Conservation (phyloP, 73 alveolate genomes). For the Tetrahymena borealis region DNA sequence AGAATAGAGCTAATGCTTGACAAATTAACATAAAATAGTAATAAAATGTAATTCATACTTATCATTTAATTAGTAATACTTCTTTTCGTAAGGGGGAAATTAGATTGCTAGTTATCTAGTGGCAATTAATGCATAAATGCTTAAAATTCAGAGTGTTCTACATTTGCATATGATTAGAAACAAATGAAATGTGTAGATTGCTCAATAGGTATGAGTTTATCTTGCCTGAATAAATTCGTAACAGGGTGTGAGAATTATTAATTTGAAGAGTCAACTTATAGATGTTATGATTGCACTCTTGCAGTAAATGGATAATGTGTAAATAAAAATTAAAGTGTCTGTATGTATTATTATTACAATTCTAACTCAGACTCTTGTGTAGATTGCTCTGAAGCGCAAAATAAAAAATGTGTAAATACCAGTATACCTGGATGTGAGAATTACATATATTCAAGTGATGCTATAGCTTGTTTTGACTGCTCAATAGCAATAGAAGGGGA, state of each 20-base stretch:
- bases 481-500: neutral
- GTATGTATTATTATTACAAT: neutral
- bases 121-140: neutral
- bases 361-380: neutral
- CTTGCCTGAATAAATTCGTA: neutral
- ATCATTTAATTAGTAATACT: neutral
- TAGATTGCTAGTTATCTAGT: neutral
- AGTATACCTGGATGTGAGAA: neutral
- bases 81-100: neutral
- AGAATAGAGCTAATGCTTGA: too few species aligned
- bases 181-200: neutral
- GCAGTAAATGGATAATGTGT: neutral
- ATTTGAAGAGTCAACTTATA: neutral
- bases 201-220: neutral
- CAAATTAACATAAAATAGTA: too few species aligned
- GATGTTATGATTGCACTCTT: neutral
- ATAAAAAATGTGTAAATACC: neutral
- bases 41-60: neutral
- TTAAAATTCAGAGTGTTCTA: neutral
- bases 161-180: neutral
- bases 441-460: neutral
- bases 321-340: neutral
- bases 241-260: neutral
- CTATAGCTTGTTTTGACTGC: neutral
- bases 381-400: neutral